Evolutionary conservation across 73 alveolate species (phyloP).

Genomic region (Breviolum minutum): DNA sequence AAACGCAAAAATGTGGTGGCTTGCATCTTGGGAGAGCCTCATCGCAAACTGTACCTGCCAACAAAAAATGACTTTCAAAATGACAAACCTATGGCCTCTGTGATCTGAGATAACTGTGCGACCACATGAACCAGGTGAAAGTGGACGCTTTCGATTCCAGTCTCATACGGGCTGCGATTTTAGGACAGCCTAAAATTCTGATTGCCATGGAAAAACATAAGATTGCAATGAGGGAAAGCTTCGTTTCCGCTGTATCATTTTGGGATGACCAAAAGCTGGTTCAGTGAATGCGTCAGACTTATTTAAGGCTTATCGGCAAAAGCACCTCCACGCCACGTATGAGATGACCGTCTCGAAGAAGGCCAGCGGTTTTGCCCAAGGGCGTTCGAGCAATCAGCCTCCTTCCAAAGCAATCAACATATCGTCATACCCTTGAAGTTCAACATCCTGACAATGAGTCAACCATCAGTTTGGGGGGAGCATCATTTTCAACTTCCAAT

Average conservation of each 20-base stretch:
- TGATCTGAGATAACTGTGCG: no score
- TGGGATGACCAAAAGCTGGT: background rate
- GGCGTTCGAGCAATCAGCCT: conserved; percentile 79
- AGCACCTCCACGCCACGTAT: conserved; percentile 57
- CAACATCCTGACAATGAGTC: no score
- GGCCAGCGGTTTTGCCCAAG: conserved; percentile 37
- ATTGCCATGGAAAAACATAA: background rate
- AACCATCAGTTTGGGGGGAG: no score
- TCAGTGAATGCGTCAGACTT: background rate
- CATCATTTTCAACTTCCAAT: background rate
- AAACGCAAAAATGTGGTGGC: conserved; percentile 63
- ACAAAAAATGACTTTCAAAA: no score
- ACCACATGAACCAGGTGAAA: no score
- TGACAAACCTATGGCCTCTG: no score
- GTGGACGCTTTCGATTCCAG: no score
- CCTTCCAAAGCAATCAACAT: background rate
- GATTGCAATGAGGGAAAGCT: background rate
- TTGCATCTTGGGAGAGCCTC: conserved; percentile 54
- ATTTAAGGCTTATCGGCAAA: no score
- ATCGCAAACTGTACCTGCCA: conserved; percentile 61
- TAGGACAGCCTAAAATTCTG: no score
- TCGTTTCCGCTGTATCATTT: background rate
- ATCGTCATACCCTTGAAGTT: no score
- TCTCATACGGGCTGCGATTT: no score
- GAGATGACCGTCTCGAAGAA: conserved; percentile 21